A percentile compares a stretch with the other conserved stretches of the same genome.
These are phyloP conservation scores for Pyrenochaeta sp. DNA, from an alignment of 2,329 filamentous ascomycete species.

Conservation along the genomic window DNA sequence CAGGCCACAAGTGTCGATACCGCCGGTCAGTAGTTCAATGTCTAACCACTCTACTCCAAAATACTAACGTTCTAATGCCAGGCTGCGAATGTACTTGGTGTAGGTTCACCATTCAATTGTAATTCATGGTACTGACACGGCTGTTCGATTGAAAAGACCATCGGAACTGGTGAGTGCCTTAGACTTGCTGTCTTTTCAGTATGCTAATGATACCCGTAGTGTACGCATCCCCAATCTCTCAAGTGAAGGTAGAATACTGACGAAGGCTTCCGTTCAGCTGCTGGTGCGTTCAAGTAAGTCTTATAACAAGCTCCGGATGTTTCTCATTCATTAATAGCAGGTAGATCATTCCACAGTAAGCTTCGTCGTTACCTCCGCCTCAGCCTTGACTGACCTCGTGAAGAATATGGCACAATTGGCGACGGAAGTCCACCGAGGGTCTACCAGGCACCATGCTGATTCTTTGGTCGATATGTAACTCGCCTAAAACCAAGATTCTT, in stretches of 20 bases:
- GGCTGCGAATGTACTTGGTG: slow-evolving; percentile 51
- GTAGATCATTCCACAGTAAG: slow-evolving; percentile 48
- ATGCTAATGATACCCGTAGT: slow-evolving; percentile 29
- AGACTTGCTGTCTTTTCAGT: neutral
- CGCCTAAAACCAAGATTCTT: neutral
- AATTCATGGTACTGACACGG: slow-evolving; percentile 21
- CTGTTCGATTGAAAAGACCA: slow-evolving; percentile 35
- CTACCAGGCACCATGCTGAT: slow-evolving; percentile 69
- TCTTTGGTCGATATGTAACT: slow-evolving; percentile 66
- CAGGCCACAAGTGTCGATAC: slow-evolving; percentile 45
- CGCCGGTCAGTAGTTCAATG: slow-evolving; percentile 33
- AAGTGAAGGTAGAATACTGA: slow-evolving; percentile 24
- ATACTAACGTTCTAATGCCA: slow-evolving; percentile 35
- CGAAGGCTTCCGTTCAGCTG: slow-evolving; percentile 35
- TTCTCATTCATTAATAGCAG: slow-evolving; percentile 19
- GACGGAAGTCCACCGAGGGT: slow-evolving; percentile 68
- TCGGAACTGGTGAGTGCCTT: slow-evolving; percentile 46
- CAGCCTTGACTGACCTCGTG: slow-evolving; percentile 16
- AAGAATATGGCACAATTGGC: slow-evolving; percentile 69
- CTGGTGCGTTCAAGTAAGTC: slow-evolving; percentile 53
- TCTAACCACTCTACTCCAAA: neutral
- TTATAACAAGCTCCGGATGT: neutral
- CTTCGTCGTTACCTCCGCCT: slow-evolving; percentile 17
- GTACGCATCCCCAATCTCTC: slow-evolving; percentile 19
- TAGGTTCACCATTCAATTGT: slow-evolving; percentile 28